These are phyloP conservation scores for Suillus americanus DNA, from an alignment of 768 basidiomycete genomes.

Conservation along the genomic window DNA sequence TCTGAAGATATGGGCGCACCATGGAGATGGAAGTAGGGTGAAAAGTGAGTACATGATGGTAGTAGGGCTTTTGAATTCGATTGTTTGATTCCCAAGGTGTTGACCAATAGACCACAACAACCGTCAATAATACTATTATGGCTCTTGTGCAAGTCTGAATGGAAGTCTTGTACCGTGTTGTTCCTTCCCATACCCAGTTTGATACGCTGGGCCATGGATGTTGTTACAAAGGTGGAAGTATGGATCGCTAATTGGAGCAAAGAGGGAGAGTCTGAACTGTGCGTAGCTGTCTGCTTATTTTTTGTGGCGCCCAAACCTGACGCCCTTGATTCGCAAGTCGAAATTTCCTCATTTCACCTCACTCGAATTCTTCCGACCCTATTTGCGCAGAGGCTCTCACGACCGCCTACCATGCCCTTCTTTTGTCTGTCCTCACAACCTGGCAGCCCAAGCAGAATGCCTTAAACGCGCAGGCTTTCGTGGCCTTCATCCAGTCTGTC, in stretches of 20 bases:
- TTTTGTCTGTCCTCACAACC: constrained; percentile 56
- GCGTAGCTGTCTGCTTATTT: constrained; percentile 20
- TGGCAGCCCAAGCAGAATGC: constrained; percentile 47
- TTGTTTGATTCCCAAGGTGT: constrained; percentile 1
- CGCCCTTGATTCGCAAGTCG: constrained; percentile 43
- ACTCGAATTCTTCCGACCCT: constrained; percentile 57
- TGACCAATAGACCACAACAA: constrained; percentile 28
- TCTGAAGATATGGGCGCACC: not conserved
- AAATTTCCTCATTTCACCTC: constrained; percentile 56
- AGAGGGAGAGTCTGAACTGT: constrained; percentile 68
- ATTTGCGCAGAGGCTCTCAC: constrained; percentile 55
- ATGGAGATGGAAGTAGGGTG: not conserved
- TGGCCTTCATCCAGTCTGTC: constrained; percentile 65
- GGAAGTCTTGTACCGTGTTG: constrained; percentile 14
- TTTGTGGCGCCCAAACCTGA: constrained; percentile 18
- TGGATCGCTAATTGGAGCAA: constrained; percentile 55
- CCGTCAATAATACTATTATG: constrained; percentile 21
- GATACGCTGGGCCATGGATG: constrained; percentile 48
- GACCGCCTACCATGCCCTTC: constrained; percentile 67
- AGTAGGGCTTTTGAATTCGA: not conserved
- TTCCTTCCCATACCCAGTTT: constrained; percentile 13
- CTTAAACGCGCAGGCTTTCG: constrained; percentile 50
- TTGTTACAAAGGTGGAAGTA: constrained; percentile 50
- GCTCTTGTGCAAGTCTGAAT: constrained; percentile 13
- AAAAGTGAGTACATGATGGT: not conserved